A percentile compares a stretch with the other conserved stretches of the same genome.
Evolutionary conservation across 2,329 filamentous ascomycete species (phyloP).

Genomic region (Erysiphe pulchra): DNA sequence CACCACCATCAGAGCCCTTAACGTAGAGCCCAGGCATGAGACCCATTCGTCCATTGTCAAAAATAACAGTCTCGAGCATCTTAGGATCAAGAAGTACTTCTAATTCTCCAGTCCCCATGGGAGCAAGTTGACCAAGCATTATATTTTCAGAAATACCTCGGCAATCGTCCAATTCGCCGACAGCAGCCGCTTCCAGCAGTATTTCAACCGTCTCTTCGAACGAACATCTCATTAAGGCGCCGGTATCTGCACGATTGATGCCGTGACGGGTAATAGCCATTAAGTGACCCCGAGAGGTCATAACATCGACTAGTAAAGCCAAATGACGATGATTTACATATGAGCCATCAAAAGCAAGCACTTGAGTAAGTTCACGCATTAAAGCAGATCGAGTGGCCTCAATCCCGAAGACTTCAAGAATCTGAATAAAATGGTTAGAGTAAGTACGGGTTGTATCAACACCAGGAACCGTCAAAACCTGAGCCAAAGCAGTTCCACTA

Average conservation of each 20-base stretch:
- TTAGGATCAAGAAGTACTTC: slow-evolving; percentile 80
- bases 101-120: slow-evolving; percentile 90
- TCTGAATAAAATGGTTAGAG: slow-evolving; percentile 87
- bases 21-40: slow-evolving; percentile 56
- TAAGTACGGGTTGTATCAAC: slow-evolving; percentile 71
- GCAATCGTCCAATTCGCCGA: slow-evolving; percentile 91
- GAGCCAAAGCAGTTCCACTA: slow-evolving; percentile 61
- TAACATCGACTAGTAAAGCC: slow-evolving; percentile 83
- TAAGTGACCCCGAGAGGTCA: slow-evolving; percentile 83
- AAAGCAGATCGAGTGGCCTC: slow-evolving; percentile 76
- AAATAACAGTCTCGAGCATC: slow-evolving; percentile 87
- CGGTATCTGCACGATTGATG: slow-evolving; percentile 94
- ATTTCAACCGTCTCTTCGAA: slow-evolving; percentile 99
- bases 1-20: slow-evolving; percentile 55
- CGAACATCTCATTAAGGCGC: slow-evolving; percentile 95
- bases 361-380: slow-evolving; percentile 68
- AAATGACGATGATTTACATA: slow-evolving; percentile 98
- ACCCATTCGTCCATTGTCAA: slow-evolving; percentile 68
- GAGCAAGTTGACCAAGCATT: slow-evolving; percentile 90
- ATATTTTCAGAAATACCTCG: slow-evolving; percentile 96
- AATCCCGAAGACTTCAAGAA: slow-evolving; percentile 86
- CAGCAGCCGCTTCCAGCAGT: slow-evolving; percentile 78
- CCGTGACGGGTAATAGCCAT: slow-evolving; percentile 95
- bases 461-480: slow-evolving; percentile 65
- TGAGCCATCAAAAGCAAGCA: slow-evolving; percentile 93